These are phyloP conservation scores for Populus tremula DNA, from an alignment of 345 rosid genomes.

Conservation along the genomic window DNA sequence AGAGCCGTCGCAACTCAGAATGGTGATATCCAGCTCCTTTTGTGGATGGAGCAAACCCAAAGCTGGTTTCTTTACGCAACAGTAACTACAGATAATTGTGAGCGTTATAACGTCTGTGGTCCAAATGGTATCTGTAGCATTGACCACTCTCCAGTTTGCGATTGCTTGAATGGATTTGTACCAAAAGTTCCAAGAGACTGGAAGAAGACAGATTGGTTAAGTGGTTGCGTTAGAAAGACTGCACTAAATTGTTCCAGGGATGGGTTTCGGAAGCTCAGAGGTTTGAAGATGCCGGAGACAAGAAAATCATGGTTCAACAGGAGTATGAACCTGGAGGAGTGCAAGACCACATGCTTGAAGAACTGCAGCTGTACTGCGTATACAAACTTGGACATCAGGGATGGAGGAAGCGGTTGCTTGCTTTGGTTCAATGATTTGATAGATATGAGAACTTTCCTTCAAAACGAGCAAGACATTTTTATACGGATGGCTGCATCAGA, in stretches of 20 bases:
- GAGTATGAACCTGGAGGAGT: no score
- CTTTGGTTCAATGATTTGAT: slow-evolving; percentile 3
- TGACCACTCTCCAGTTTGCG: no score
- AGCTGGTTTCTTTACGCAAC: background rate
- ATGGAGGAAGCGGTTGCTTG: background rate
- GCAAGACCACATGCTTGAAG: no score
- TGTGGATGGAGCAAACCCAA: background rate
- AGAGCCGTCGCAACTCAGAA: background rate
- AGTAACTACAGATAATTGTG: no score
- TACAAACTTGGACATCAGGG: background rate
- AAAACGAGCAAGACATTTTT: background rate
- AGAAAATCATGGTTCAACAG: no score
- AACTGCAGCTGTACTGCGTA: no score
- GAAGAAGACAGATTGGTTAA: background rate
- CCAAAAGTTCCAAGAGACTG: background rate
- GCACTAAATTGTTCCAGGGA: background rate
- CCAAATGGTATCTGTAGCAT: no score
- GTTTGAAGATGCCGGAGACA: slow-evolving; percentile 8
- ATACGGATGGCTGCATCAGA: background rate
- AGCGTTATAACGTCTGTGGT: no score
- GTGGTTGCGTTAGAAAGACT: background rate
- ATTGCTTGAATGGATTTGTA: background rate
- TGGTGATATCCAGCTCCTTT: background rate
- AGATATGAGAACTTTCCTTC: background rate
- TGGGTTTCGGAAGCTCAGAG: slow-evolving; percentile 14